A percentile compares a stretch with the other conserved stretches of the same genome.
These are phyloP conservation scores for Calonectria montana DNA, from an alignment of 2,329 filamentous ascomycete genomes.

Conservation along the genomic window DNA sequence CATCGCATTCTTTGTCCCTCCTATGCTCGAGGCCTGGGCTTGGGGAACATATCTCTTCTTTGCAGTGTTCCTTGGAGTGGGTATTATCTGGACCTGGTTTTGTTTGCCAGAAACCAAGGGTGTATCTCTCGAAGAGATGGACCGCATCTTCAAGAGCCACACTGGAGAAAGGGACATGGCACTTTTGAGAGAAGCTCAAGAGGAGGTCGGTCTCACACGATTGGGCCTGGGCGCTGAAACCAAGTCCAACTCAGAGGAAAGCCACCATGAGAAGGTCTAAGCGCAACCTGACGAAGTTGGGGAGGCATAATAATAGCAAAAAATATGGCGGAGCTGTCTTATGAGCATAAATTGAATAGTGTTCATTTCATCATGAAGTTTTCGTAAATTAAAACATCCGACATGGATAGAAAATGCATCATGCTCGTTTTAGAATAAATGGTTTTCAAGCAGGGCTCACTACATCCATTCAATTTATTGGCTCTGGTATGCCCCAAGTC, in stretches of 20 bases:
- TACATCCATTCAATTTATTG: neutral
- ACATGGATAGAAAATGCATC: no score
- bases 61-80: conserved; percentile 58
- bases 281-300: neutral
- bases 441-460: neutral
- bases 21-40: conserved; percentile 50
- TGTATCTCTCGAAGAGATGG: conserved; percentile 65
- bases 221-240: neutral
- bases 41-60: conserved; percentile 70
- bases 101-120: conserved; percentile 66
- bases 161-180: conserved; percentile 43
- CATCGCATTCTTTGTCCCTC: conserved; percentile 58
- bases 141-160: conserved; percentile 60
- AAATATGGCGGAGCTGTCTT: neutral
- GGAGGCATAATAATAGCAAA: neutral
- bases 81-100: conserved; percentile 62
- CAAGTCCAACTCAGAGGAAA: neutral
- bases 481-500: neutral
- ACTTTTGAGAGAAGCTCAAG: conserved; percentile 38
- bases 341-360: neutral
- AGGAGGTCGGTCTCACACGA: conserved; percentile 35
- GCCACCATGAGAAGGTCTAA: neutral
- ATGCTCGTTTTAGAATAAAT: no score
- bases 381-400: neutral
- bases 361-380: neutral